A percentile compares a stretch with the other conserved stretches of the same genome.
These are phyloP conservation scores for Guadua angustifolia DNA, from an alignment of 176 grass and related monocot species.

Conservation along the genomic window DNA sequence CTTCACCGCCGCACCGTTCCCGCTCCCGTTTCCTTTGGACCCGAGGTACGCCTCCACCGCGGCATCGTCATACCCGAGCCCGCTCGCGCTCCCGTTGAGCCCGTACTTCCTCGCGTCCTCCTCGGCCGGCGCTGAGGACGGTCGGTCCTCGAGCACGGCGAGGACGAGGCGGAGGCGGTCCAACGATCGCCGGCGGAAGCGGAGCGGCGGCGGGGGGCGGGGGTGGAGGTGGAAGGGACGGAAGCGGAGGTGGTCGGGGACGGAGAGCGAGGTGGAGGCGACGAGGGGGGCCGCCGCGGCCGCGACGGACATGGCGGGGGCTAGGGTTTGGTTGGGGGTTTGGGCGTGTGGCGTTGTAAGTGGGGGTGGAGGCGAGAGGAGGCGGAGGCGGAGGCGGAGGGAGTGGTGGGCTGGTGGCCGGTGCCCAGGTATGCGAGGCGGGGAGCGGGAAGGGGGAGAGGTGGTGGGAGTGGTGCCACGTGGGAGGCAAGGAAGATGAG, in stretches of 20 bases:
- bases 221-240: conserved; percentile 34
- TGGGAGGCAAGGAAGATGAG: conserved; percentile 49
- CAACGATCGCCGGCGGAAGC: conserved; percentile 21
- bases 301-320: conserved; percentile 38
- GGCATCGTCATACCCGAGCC: conserved; percentile 53
- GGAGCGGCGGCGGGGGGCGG: background rate
- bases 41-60: conserved; percentile 46
- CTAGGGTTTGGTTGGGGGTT: conserved; percentile 38
- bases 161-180: background rate
- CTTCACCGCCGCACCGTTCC: conserved; percentile 26
- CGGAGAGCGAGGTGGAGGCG: conserved; percentile 50
- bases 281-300: conserved; percentile 40
- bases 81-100: conserved; percentile 54
- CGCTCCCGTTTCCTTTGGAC: conserved; percentile 33
- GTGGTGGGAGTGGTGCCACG: conserved; percentile 45
- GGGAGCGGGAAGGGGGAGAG: background rate
- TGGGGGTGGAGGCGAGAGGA: background rate
- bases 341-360: background rate
- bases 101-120: conserved; percentile 47
- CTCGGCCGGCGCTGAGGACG: conserved; percentile 19
- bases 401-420: too few relatives aligned
- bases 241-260: conserved; percentile 47
- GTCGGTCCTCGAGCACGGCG: conserved; percentile 38
- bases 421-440: background rate
- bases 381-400: background rate